These are phyloP conservation scores for Cryphonectria japonica DNA, from an alignment of 2,329 filamentous ascomycete species.

Conservation along the genomic window DNA sequence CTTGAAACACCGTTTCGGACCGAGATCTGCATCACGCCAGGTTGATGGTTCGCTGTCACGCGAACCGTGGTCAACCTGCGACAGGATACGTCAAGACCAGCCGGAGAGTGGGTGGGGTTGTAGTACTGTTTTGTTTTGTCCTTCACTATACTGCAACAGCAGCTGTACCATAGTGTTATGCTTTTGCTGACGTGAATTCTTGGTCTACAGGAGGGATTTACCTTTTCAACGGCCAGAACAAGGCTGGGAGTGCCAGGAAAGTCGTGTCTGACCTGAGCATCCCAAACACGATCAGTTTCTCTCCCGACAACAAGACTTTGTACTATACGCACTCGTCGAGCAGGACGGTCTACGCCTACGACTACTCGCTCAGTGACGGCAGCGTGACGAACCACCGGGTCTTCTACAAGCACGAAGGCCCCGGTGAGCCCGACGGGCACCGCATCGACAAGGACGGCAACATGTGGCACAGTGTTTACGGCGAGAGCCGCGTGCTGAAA, in stretches of 20 bases:
- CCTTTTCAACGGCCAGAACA: constrained; percentile 67
- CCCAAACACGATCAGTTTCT: constrained; percentile 86
- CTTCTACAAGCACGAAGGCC: constrained; percentile 71
- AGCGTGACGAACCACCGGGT: constrained; percentile 69
- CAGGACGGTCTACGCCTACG: constrained; percentile 71
- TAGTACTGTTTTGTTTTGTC: background rate
- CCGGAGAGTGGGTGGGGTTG: too few relatives aligned
- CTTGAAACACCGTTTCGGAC: background rate
- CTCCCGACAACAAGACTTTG: constrained; percentile 70
- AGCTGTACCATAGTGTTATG: background rate
- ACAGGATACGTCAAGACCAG: background rate
- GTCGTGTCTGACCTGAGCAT: constrained; percentile 63
- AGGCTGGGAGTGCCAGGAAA: constrained; percentile 62
- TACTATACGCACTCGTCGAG: constrained; percentile 82
- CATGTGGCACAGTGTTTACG: constrained; percentile 88
- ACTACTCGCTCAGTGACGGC: constrained; percentile 70
- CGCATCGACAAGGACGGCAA: constrained; percentile 82
- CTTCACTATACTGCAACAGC: background rate
- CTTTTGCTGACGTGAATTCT: constrained; percentile 13
- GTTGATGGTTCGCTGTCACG: background rate
- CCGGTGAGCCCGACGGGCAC: constrained; percentile 80
- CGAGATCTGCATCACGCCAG: constrained; percentile 2
- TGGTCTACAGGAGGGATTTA: constrained; percentile 67
- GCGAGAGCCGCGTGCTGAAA: constrained; percentile 74
- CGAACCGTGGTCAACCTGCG: background rate